Evolutionary conservation across 345 rosid genomes (phyloP), one percentile per base, ranked within the genome.

Genomic region (Aurinia saxatilis): DNA sequence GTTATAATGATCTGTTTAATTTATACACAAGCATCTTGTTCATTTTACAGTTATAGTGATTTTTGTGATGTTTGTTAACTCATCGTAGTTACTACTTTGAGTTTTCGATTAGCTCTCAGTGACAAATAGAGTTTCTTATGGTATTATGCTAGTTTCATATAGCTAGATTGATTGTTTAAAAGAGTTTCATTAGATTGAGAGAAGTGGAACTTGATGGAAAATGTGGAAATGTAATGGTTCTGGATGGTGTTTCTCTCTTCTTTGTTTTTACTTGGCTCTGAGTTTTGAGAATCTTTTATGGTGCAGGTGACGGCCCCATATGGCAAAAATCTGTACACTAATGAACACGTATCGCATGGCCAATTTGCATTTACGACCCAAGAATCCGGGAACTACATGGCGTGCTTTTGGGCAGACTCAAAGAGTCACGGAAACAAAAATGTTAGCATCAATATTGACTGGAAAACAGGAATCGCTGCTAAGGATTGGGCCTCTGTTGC

Each of bases 401-500:
- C 96, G 1, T 93, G 99, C 80, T 90, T 93, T 70, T 81, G 85
- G 96, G 48, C 68, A 39, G 90, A 80, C 34, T 60, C 58, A 12
- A 46, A 39, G 30, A 55, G 53, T 56, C 64, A 70, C 27, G 74
- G 65, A 3, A 70, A 70, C 65, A 35, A 40, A 58, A 49, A 62
- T 11, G 66, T 71, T 42, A 67, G 50, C 77, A 69, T 42, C 78
- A 71, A 66, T 75, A 65, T 93, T 37, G 96, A 93, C 38, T 93
- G 97, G 99, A 90, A 73, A 78, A 82, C 70, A 31, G 99, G 99
- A 40, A 79, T 93, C 27, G 85, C 91, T n/a, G 90, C 99, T 6
- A 90, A 87, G 76, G 96, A 93, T 75, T 93, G 99, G 99, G 95
- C 75, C 2, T 81, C 99, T 23, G 84, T 93, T 51, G 99, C 95